A percentile compares a stretch with the other conserved stretches of the same genome.
Evolutionary conservation across 2,329 filamentous ascomycete genomes (phyloP).

Genomic region (Cytospora piceicola): DNA sequence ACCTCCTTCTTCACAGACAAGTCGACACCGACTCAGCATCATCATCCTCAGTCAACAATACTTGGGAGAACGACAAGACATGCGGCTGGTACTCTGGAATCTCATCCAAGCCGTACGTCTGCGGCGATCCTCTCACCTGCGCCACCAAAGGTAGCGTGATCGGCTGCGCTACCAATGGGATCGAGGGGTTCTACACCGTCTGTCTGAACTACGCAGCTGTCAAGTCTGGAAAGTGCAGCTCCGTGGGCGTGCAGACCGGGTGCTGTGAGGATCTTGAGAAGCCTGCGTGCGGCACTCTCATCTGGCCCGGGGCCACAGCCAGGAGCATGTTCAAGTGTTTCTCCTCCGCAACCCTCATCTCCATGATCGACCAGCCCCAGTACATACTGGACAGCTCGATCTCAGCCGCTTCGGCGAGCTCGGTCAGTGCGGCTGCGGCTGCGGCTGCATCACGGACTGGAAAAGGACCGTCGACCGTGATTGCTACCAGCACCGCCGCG

Average conservation of each 20-base stretch:
- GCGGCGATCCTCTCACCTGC: conserved; percentile 31
- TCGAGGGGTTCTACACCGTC: conserved; percentile 40
- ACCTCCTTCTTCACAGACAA: conserved; percentile 32
- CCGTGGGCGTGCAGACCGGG: conserved; percentile 38
- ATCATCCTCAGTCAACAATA: conserved; percentile 25
- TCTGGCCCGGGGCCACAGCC: conserved; percentile 42
- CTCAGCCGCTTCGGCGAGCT: conserved; percentile 30
- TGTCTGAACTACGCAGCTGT: conserved; percentile 43
- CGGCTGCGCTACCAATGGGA: conserved; percentile 40
- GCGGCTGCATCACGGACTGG: conserved; percentile 21
- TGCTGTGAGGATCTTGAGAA: conserved; percentile 41
- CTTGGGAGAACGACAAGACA: conserved; percentile 35
- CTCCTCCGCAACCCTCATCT: conserved; percentile 35
- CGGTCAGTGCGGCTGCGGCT: conserved; percentile 13
- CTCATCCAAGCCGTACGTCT: conserved; percentile 32
- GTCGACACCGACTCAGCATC: conserved; percentile 21
- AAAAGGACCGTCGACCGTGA: conserved; percentile 25
- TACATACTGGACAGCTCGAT: conserved; percentile 40
- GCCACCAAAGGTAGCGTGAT: conserved; percentile 41
- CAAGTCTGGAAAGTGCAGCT: conserved; percentile 38
- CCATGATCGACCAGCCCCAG: conserved; percentile 43
- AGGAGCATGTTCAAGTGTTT: conserved; percentile 45
- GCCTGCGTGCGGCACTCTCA: conserved; percentile 42
- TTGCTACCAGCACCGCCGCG: conserved; percentile 27
- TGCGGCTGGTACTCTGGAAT: conserved; percentile 36